phyloP scores from a whole-genome alignment of 495 filamentous ascomycete genomes.

The Xylaria curta region DNA sequence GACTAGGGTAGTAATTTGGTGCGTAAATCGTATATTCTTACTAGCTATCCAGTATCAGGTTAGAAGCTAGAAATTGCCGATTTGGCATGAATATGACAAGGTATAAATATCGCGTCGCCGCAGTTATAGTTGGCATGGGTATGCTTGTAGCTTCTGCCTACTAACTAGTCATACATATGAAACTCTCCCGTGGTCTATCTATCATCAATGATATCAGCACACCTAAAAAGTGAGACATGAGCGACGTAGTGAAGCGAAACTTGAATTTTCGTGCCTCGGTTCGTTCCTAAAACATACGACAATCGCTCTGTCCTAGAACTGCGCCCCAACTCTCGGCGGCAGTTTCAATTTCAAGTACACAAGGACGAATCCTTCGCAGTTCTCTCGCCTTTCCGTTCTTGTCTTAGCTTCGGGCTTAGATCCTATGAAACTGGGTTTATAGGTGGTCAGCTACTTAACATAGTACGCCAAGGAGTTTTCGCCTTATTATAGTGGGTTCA shows the following conservation, averaged over 20 bases:
- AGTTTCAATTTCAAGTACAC: background rate
- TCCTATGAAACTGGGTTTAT: background rate
- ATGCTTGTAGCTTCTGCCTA: background rate
- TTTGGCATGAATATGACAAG: background rate
- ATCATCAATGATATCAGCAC: too few relatives aligned
- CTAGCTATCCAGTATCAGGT: background rate
- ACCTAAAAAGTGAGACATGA: background rate
- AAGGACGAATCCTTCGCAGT: background rate
- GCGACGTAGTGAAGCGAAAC: background rate
- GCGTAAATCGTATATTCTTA: background rate
- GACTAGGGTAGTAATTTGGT: background rate
- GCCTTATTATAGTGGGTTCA: background rate
- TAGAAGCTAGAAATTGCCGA: background rate
- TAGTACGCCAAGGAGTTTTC: background rate
- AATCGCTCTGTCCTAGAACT: background rate
- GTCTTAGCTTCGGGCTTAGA: background rate
- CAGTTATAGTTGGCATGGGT: background rate
- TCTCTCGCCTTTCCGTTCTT: background rate
- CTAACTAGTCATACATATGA: background rate
- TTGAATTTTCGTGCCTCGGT: background rate
- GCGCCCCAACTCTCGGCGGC: background rate
- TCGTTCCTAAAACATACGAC: too few relatives aligned
- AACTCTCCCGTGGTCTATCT: background rate
- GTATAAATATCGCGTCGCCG: background rate
- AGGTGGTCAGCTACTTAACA: background rate